Percentiles rank a stretch among this genome's conserved stretches.
Conservation (phyloP, 257 asterid species). For the Buddleja alternifolia region DNA sequence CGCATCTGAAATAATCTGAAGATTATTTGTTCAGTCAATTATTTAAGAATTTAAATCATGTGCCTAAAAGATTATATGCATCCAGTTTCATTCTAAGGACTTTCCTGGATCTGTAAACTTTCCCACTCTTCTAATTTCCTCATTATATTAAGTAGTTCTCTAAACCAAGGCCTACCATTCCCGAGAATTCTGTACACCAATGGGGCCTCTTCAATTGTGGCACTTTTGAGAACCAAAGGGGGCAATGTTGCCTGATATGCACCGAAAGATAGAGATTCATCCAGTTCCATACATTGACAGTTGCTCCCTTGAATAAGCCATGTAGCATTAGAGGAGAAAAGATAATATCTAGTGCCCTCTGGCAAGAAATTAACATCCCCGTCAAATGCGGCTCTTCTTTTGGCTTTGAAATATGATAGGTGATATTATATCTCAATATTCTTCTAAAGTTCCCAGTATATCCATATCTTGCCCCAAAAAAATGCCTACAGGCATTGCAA, state of each 20-base stretch:
- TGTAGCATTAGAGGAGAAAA: constrained; percentile 7
- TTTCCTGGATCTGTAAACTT: background rate
- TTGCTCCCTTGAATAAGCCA: constrained; percentile 20
- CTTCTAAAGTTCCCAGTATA: constrained; percentile 28
- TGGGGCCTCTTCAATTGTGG: background rate
- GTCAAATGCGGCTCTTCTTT: constrained; percentile 1
- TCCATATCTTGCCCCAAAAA: constrained; percentile 19
- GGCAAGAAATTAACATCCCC: background rate
- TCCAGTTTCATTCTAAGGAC: constrained; percentile 6
- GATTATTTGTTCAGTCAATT: constrained; percentile 4
- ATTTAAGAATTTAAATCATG: constrained; percentile 14
- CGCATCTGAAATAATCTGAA: constrained; percentile 2
- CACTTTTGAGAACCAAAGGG: constrained; percentile 17
- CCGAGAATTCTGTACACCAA: constrained; percentile 17
- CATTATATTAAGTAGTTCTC: background rate
- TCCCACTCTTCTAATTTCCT: constrained; percentile 15
- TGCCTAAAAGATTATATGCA: background rate
- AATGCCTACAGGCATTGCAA: background rate
- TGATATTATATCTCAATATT: constrained; percentile 16
- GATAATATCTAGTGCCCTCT: constrained; percentile 16
- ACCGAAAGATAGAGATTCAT: constrained; percentile 5
- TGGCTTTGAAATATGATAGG: background rate
- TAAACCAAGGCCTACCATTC: constrained; percentile 18
- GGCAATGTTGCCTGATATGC: background rate
- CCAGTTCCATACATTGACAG: background rate